Percentiles rank a stretch among this genome's conserved stretches.
Conservation (phyloP, 352 stramenopile genomes). For the Aphanomyces invadans region DNA sequence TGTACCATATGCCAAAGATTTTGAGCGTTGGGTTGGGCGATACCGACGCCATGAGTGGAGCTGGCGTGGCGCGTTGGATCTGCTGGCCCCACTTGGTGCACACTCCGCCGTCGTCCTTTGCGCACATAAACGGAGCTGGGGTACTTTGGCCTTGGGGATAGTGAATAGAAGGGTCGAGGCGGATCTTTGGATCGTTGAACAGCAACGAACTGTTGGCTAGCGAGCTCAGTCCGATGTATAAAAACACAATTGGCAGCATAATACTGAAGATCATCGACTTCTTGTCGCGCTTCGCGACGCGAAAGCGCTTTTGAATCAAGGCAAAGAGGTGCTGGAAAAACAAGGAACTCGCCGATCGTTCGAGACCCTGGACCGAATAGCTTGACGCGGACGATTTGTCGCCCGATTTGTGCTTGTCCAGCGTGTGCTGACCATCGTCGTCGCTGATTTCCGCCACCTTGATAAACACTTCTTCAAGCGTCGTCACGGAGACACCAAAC, state of each 20-base stretch:
- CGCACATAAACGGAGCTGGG: slow-evolving; percentile 43
- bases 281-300: slow-evolving; percentile 47
- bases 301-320: slow-evolving; percentile 49
- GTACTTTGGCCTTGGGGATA: slow-evolving; percentile 32
- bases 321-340: slow-evolving; percentile 46
- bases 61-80: background rate
- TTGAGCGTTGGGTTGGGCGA: slow-evolving; percentile 31
- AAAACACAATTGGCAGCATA: slow-evolving; percentile 54
- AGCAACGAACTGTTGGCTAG: slow-evolving; percentile 48
- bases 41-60: slow-evolving; percentile 26
- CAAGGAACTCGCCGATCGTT: slow-evolving; percentile 9
- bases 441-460: slow-evolving; percentile 56
- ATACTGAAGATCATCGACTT: slow-evolving; percentile 69
- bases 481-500: slow-evolving; percentile 75
- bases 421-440: slow-evolving; percentile 7
- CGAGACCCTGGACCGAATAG: background rate
- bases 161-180: slow-evolving; percentile 31
- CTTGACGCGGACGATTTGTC: background rate
- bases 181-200: slow-evolving; percentile 42
- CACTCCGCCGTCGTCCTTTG: slow-evolving; percentile 2
- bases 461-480: slow-evolving; percentile 86
- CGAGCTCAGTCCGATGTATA: slow-evolving; percentile 52
- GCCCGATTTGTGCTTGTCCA: background rate
- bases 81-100: slow-evolving; percentile 22
- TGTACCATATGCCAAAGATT: slow-evolving; percentile 51